phyloP scores from a whole-genome alignment of 768 basidiomycete genomes.

The Leccinum subtestaceum region DNA sequence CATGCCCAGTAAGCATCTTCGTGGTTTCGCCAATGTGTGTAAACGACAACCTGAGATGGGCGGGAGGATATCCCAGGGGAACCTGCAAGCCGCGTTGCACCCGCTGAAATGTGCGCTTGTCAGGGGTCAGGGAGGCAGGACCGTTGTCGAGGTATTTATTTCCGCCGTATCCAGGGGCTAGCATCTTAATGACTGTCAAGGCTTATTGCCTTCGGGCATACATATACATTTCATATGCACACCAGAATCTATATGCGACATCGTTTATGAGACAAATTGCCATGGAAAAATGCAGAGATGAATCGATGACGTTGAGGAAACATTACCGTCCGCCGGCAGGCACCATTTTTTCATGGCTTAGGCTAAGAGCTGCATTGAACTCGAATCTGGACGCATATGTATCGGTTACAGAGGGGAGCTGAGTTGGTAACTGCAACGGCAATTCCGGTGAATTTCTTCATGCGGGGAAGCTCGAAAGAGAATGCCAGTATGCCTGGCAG shows the following conservation, averaged over 20 bases:
- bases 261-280: not conserved
- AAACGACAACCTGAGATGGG: not conserved
- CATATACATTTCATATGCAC: not conserved
- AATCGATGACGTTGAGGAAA: constrained; percentile 35
- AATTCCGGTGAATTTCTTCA: constrained; percentile 31
- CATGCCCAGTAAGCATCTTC: not conserved
- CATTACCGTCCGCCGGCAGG: constrained; percentile 37
- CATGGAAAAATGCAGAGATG: not conserved
- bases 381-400: constrained; percentile 22
- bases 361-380: no score
- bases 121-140: not conserved
- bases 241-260: not conserved
- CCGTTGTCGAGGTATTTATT: not conserved
- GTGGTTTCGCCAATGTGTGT: not conserved
- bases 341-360: constrained; percentile 39
- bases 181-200: not conserved
- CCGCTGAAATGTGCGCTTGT: not conserved
- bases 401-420: constrained; percentile 44
- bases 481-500: not conserved
- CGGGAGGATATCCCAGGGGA: not conserved
- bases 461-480: not conserved
- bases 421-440: constrained; percentile 42
- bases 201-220: not conserved
- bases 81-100: not conserved
- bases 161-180: not conserved